Evolutionary conservation across 768 basidiomycete species (phyloP), one percentile per base, ranked within the genome.

Genomic region (Serendipita sp.): DNA sequence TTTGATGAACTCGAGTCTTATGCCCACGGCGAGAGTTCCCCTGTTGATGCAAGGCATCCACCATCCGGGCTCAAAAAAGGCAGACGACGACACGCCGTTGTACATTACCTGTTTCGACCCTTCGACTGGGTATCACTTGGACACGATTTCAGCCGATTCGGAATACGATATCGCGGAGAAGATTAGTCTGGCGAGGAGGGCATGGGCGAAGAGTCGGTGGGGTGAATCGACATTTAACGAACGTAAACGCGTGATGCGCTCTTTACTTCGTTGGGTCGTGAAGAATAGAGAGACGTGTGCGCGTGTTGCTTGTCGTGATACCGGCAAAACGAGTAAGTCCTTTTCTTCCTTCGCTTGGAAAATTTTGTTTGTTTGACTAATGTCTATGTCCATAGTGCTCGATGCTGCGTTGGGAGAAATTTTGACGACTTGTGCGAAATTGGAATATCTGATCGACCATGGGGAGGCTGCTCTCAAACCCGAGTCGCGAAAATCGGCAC

Each of bases 331-430:
- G 32, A 76, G 90, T 90, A 70, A 73, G 88, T 80, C 35, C 44
- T 15, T 4, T 52, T 28, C 3, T 56, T 51, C 36, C 23, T 2
- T 44, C 64, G 48, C 58, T 30, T 34, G 54, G 65, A 70, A 15
- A 65, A 63, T 34, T 13, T 47, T 2, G 32, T 23, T 30, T 63
- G 30, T 68, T 96, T 41, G 5, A 13, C 38, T 5, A 13, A 5
- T 41, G 13, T 7, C 38, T 13, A 41, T 41, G 5, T 41, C 7
- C 7, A 13, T 41, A 41, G 94, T 94, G 73, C 79, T 98, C 66
- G 95, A 98, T 70, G 93, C 94, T 36, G 86, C 89, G 1, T 79
- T 99, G 45, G 96, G 96, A 41, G 96, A 99, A 75, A 88, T 98
- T 68, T 71, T 99, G 47, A 89, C 89, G n/a, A 96, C 92, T 0